Base-by-base conservation (phyloP, 1,284 basidiomycete species). In the Vanrija sp. region DNA sequence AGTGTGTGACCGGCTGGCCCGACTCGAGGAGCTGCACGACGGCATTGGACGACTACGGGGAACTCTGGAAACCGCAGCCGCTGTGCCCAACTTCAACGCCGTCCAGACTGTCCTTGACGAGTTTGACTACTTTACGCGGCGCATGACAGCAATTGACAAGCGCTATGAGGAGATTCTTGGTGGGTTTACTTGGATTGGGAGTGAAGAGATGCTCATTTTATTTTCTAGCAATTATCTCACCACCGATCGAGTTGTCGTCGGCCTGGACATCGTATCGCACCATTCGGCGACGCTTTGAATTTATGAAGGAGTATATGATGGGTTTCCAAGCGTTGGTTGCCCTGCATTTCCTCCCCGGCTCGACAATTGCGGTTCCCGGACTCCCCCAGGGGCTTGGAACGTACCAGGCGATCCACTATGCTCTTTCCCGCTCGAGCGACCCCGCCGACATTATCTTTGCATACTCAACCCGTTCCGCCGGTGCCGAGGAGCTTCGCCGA, bases 301-400 rank as follows among this genome's bases (percentile, higher is more conserved):
- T 59, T 15, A 64, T 57, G 57, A 69, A 69, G 48, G 46, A 66
- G 15, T 60, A 64, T 47, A 62, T 66, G 6, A 49, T 47, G 3
- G 71, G 65, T 9, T 56, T 73, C 9, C 67, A 68, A 23, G 57
- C 50, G 39, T 55, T 73, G 29, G 65, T 72, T 29, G 67, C 72
- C 1, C 63, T 68, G 2, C 64, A 66, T 34, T 75, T 62, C 44
- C 59, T 73, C 14, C 67, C 71, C 1, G 71, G 68, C 3, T 60
- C 58, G 12, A 52, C 56, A 1, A 42, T 61, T 16, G 64, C 69
- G 5, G 57, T 70, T 40, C 55, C 58, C 5, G 58, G 58, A 15
- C 58, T 74, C 1, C 72, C 72, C 0, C 55, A 51, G 10, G 29
- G 47, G 3, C 50, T 66, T 23, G 51, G 38, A 6, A 38, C 62